These are phyloP conservation scores for Hymenochaete sp. DNA, from an alignment of 1,284 basidiomycete species.

Conservation along the genomic window DNA sequence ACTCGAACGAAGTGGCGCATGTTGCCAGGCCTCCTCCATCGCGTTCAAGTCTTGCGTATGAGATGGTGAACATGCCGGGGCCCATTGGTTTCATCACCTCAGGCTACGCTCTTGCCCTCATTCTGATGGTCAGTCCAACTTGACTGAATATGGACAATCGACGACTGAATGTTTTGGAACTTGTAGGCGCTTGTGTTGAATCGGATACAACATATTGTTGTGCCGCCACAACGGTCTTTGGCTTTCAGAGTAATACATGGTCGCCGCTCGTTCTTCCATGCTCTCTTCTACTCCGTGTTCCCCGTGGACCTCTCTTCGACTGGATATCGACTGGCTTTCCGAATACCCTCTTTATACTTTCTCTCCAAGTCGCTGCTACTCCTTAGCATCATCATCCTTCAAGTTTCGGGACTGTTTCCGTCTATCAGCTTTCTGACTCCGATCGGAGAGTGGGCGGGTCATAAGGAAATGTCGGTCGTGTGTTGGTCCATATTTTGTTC, in stretches of 20 bases:
- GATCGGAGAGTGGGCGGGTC: conserved; percentile 39
- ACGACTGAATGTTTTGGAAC: conserved; percentile 13
- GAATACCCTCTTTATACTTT: conserved; percentile 55
- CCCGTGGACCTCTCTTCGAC: conserved; percentile 57
- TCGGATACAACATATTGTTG: conserved; percentile 66
- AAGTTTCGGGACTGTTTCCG: conserved; percentile 39
- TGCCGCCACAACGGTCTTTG: conserved; percentile 47
- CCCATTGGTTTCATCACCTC: conserved; percentile 65
- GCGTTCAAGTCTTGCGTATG: conserved; percentile 9
- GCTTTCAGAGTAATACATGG: conserved; percentile 23
- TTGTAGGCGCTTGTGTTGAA: conserved; percentile 58
- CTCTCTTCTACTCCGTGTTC: conserved; percentile 36
- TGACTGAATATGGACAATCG: conserved; percentile 3
- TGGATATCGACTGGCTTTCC: conserved; percentile 45
- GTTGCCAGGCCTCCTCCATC: conserved; percentile 7
- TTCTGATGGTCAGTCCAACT: conserved; percentile 46
- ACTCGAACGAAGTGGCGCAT: conserved; percentile 4
- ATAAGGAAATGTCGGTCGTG: conserved; percentile 48
- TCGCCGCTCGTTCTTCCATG: conserved; percentile 24
- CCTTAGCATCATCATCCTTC: conserved; percentile 50
- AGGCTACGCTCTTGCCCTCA: conserved; percentile 54
- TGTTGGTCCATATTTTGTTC: conserved; percentile 67
- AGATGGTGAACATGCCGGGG: conserved; percentile 35
- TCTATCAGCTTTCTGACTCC: conserved; percentile 26
- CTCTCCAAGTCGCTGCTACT: conserved; percentile 45